Evolutionary conservation across 2,329 filamentous ascomycete species (phyloP).

Genomic region (Penicillium sp.): DNA sequence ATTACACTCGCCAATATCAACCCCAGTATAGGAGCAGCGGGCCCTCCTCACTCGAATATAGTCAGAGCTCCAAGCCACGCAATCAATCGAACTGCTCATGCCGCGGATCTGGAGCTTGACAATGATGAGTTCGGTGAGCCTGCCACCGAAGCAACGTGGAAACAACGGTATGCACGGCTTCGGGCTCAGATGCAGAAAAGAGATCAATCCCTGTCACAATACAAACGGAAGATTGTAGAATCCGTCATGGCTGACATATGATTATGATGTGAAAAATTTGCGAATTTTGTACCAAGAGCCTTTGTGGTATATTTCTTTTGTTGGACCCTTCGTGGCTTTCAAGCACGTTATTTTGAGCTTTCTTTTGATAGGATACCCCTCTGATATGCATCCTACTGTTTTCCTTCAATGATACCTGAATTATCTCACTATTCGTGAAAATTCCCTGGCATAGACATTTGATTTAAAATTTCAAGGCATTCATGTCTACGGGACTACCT

Average conservation of each 20-base stretch:
- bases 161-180: constrained; percentile 41
- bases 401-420: background rate
- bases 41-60: constrained; percentile 6
- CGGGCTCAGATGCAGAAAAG: constrained; percentile 42
- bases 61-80: constrained; percentile 10
- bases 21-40: constrained; percentile 5
- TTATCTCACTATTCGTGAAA: background rate
- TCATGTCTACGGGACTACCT: too few species aligned
- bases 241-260: constrained; percentile 47
- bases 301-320: background rate
- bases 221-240: constrained; percentile 46
- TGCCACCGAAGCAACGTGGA: constrained; percentile 38
- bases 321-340: background rate
- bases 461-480: too few species aligned
- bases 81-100: constrained; percentile 4
- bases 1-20: constrained; percentile 24
- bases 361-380: constrained; percentile 7
- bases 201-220: constrained; percentile 40
- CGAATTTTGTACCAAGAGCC: background rate
- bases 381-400: constrained; percentile 3
- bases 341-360: background rate
- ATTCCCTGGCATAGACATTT: too few species aligned
- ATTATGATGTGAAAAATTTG: background rate
- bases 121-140: constrained; percentile 26
- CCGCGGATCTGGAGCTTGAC: constrained; percentile 29